phyloP scores from a whole-genome alignment of 345 rosid genomes.

The Eucalyptus pauciflora region DNA sequence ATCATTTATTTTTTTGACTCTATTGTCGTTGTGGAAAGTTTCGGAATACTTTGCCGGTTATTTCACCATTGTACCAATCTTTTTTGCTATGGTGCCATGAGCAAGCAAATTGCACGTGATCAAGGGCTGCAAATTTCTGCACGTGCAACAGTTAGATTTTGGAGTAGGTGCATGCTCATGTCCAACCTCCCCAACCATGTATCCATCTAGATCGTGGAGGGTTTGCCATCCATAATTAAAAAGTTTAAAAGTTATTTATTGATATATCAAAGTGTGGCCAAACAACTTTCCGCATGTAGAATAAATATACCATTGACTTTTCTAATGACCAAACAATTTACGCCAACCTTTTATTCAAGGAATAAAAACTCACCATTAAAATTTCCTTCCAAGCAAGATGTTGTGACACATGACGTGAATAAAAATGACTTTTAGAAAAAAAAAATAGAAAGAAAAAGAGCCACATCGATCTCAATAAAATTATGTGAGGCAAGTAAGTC shows the following conservation, averaged over 20 bases:
- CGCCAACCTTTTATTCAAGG: neutral
- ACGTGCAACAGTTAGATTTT: neutral
- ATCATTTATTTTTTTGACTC: neutral
- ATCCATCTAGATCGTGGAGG: neutral
- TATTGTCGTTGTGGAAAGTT: neutral
- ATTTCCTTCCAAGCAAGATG: rapidly evolving
- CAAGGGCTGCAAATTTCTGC: neutral
- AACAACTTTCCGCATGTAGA: neutral
- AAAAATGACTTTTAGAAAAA: neutral
- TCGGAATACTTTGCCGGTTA: neutral
- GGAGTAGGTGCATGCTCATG: neutral
- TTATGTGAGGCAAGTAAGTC: neutral
- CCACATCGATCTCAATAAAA: neutral
- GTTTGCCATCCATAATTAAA: neutral
- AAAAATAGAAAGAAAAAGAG: neutral
- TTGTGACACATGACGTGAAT: neutral
- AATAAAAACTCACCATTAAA: neutral
- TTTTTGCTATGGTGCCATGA: neutral
- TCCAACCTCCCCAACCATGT: no score
- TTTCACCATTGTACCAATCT: neutral
- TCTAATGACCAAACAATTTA: neutral
- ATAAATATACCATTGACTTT: neutral
- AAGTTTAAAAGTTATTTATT: neutral
- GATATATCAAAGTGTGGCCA: neutral
- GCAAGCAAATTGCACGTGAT: neutral